Conservation (phyloP, 2,329 filamentous ascomycete genomes). For the Aspergillus niger region DNA sequence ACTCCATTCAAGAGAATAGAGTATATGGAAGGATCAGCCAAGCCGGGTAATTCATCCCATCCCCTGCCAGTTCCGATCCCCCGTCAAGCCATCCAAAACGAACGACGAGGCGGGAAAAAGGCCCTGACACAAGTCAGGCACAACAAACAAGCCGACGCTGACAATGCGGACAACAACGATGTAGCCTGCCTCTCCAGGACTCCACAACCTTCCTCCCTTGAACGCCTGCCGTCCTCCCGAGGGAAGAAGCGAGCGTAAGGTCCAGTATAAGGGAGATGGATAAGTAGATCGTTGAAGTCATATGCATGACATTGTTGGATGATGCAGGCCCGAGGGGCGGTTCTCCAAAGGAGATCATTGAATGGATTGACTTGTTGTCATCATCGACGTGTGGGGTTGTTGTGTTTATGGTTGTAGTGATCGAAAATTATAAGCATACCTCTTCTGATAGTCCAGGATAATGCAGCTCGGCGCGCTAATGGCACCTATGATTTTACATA, state of each 20-base stretch:
- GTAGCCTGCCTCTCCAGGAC: constrained; percentile 28
- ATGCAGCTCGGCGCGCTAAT: neutral
- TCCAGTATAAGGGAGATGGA: constrained; percentile 49
- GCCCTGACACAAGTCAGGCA: constrained; percentile 41
- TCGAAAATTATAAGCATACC: constrained; percentile 27
- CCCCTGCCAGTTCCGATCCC: constrained; percentile 38
- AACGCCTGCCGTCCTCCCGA: constrained; percentile 9
- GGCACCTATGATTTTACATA: neutral
- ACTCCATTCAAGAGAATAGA: constrained; percentile 1
- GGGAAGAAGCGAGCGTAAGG: constrained; percentile 29
- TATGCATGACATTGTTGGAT: constrained; percentile 19
- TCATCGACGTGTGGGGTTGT: constrained; percentile 45
- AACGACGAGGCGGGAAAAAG: constrained; percentile 31
- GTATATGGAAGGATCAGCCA: constrained; percentile 34
- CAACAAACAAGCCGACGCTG: constrained; percentile 25
- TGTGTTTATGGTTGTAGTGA: constrained; percentile 11
- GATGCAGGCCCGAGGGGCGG: constrained; percentile 39
- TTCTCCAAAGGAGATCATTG: constrained; percentile 53
- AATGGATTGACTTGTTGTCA: constrained; percentile 66
- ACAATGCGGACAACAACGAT: constrained; percentile 28
- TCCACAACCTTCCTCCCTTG: constrained; percentile 51
- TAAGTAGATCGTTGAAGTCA: constrained; percentile 29
- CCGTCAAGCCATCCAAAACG: constrained; percentile 41
- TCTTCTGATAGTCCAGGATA: constrained; percentile 14
- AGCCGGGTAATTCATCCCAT: constrained; percentile 49